Evolutionary conservation across 1,139 yeast genomes (phyloP).

Genomic region (Yamadazyma trypodendri): DNA sequence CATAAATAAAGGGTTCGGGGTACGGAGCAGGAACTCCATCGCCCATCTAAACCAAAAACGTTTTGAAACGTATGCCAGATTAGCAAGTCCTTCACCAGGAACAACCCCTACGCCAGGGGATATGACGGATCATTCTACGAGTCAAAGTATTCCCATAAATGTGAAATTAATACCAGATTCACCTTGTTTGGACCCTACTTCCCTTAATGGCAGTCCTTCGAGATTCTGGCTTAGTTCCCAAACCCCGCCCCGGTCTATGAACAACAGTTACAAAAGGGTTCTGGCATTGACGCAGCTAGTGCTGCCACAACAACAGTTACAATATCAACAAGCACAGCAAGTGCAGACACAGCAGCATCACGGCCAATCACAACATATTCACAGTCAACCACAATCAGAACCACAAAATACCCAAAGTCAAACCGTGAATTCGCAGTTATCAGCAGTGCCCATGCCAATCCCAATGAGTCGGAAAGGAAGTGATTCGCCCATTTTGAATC

Average conservation of each 20-base stretch:
- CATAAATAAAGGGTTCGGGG: conserved; percentile 13
- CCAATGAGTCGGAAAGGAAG: conserved; percentile 19
- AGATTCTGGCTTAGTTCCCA: conserved; percentile 52
- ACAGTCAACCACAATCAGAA: conserved; percentile 1
- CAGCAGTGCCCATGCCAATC: conserved; percentile 7
- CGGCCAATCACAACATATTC: not conserved
- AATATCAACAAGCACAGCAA: conserved; percentile 9
- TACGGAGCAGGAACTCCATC: conserved; percentile 30
- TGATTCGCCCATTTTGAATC: conserved; percentile 37
- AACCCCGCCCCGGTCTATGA: conserved; percentile 46
- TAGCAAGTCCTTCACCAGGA: conserved; percentile 25
- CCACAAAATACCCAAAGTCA: conserved; percentile 6
- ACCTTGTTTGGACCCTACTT: conserved; percentile 52
- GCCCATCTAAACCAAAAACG: conserved; percentile 27
- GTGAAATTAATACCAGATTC: conserved; percentile 40
- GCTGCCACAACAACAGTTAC: conserved; percentile 7
- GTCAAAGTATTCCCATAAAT: conserved; percentile 31
- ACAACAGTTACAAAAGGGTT: conserved; percentile 22
- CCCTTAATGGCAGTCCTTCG: conserved; percentile 56
- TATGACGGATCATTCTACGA: conserved; percentile 17
- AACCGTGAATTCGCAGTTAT: not conserved
- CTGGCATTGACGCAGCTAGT: conserved; percentile 15
- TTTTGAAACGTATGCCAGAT: conserved; percentile 35
- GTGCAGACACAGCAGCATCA: conserved; percentile 6
- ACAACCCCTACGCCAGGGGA: conserved; percentile 2